Conservation (phyloP, 495 filamentous ascomycete genomes). For the Chaetomium fimeti region DNA sequence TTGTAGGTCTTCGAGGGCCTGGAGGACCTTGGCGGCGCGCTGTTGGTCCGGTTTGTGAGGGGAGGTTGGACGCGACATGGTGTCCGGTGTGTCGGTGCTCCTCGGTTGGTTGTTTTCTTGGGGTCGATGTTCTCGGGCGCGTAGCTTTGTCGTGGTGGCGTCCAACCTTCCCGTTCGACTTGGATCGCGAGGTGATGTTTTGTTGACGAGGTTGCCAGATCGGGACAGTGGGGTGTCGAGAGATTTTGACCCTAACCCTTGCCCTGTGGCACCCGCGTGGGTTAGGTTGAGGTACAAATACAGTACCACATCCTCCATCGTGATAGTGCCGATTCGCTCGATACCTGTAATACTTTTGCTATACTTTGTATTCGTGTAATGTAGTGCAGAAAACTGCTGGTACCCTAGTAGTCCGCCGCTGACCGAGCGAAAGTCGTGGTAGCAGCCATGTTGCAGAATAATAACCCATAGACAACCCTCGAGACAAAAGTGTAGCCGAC, state of each 20-base stretch:
- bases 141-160: not conserved
- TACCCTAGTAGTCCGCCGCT: too few relatives aligned
- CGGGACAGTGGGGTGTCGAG: not conserved
- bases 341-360: too few relatives aligned
- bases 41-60: constrained; percentile 20
- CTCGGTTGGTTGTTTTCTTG: not conserved
- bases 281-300: too few relatives aligned
- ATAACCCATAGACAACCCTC: too few relatives aligned
- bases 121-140: not conserved
- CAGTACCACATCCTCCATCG: too few relatives aligned
- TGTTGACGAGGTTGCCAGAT: constrained; percentile 21
- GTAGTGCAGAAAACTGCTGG: too few relatives aligned
- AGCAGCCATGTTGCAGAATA: too few relatives aligned
- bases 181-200: constrained; percentile 10
- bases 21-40: constrained; percentile 33
- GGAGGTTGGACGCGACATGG: constrained; percentile 18
- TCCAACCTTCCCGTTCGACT: not conserved
- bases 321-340: too few relatives aligned
- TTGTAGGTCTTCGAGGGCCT: constrained; percentile 37
- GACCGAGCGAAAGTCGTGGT: too few relatives aligned
- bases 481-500: too few relatives aligned
- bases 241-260: constrained; percentile 16
- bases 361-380: too few relatives aligned
- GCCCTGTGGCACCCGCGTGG: too few relatives aligned
- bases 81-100: not conserved